These are phyloP conservation scores for Pochonia chlamydosporia DNA, from an alignment of 2,329 filamentous ascomycete species.

Conservation along the genomic window DNA sequence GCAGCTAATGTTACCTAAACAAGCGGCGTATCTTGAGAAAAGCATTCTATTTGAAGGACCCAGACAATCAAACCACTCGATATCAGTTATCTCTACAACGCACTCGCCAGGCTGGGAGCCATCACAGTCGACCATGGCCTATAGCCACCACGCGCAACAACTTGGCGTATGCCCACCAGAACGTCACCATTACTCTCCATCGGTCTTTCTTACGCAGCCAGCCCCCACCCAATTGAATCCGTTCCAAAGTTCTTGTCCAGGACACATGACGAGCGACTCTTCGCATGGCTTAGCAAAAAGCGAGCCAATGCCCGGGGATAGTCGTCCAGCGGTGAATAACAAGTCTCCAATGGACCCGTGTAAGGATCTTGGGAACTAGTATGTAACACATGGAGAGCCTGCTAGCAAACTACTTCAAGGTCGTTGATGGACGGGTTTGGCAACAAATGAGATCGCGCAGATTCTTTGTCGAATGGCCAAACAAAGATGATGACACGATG, in stretches of 20 bases:
- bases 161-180: constrained; percentile 2
- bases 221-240: constrained; percentile 4
- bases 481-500: too few species aligned
- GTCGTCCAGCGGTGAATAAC: constrained; percentile 17
- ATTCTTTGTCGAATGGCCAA: too few species aligned
- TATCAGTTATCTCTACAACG: constrained; percentile 24
- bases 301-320: constrained; percentile 15
- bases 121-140: constrained; percentile 20
- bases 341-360: constrained; percentile 19
- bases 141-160: constrained; percentile 16
- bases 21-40: constrained; percentile 22
- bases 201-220: constrained; percentile 3
- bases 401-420: too few species aligned
- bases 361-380: constrained; percentile 13
- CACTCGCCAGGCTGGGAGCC: constrained; percentile 27
- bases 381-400: constrained; percentile 14
- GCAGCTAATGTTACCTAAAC: constrained; percentile 30
- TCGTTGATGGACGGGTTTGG: too few species aligned
- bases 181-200: constrained; percentile 3
- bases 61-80: constrained; percentile 26
- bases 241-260: constrained; percentile 12
- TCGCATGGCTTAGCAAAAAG: constrained; percentile 12
- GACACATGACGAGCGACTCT: constrained; percentile 17
- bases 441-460: too few species aligned
- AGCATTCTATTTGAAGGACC: constrained; percentile 20